These are phyloP conservation scores for Penicillium decumbens DNA, from an alignment of 2,329 filamentous ascomycete species.

Conservation along the genomic window DNA sequence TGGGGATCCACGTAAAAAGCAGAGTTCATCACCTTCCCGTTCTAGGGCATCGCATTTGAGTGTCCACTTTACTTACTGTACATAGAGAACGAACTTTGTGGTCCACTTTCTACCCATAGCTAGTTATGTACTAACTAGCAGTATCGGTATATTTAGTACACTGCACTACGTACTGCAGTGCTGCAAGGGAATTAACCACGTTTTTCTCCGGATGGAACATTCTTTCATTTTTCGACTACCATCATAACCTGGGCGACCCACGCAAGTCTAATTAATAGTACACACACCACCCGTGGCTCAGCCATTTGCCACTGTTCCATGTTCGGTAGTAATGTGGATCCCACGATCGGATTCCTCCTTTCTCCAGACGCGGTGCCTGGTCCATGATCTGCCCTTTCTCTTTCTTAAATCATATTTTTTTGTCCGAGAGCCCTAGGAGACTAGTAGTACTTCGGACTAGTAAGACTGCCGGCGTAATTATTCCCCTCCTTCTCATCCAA, in stretches of 20 bases:
- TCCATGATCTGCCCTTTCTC: slow-evolving; percentile 2
- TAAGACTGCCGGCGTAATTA: neutral
- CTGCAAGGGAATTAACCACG: slow-evolving; percentile 1
- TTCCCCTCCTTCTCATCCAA: neutral
- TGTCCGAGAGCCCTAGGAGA: neutral
- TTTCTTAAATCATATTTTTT: neutral
- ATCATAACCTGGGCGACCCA: neutral
- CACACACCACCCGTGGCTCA: slow-evolving; percentile 12
- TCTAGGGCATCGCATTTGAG: neutral
- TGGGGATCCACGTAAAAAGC: neutral
- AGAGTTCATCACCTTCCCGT: slow-evolving; percentile 1
- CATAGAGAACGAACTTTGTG: neutral
- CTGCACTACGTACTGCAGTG: neutral
- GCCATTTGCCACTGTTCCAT: slow-evolving; percentile 5
- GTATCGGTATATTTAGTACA: neutral
- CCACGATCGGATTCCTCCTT: neutral
- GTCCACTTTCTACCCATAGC: neutral
- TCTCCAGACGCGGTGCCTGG: neutral
- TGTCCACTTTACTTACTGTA: neutral
- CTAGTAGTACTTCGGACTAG: neutral
- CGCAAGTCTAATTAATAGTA: slow-evolving; percentile 1
- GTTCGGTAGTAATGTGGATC: slow-evolving; percentile 8
- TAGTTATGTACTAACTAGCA: no score
- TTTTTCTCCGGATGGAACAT: slow-evolving; percentile 10
- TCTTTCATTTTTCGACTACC: slow-evolving; percentile 1